Evolutionary conservation across 768 basidiomycete species (phyloP).

Genomic region (Dendrothele bispora): DNA sequence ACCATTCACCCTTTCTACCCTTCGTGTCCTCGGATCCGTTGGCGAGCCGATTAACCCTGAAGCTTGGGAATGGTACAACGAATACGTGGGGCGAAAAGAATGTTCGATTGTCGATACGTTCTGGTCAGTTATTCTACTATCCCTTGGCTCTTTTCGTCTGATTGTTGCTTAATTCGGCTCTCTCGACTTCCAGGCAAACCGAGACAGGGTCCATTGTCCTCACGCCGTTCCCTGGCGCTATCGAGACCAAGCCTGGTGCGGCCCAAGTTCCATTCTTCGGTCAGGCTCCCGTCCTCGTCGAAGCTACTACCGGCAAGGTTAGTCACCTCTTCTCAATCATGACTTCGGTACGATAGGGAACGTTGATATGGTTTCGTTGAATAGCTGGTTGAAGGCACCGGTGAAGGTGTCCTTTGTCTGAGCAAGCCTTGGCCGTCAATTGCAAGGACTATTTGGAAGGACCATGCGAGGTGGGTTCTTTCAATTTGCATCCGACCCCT

Average conservation of each 20-base stretch:
- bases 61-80: conserved; percentile 99
- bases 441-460: conserved; percentile 87
- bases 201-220: conserved; percentile 97
- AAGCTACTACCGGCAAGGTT: conserved; percentile 75
- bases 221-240: conserved; percentile 94
- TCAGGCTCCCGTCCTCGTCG: conserved; percentile 84
- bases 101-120: conserved; percentile 95
- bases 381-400: conserved; percentile 59
- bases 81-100: conserved; percentile 83
- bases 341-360: neutral
- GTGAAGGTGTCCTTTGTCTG: conserved; percentile 87
- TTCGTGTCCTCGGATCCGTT: conserved; percentile 89
- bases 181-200: conserved; percentile 70
- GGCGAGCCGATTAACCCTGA: conserved; percentile 99
- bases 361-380: neutral
- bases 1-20: conserved; percentile 72
- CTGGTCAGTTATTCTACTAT: conserved; percentile 48
- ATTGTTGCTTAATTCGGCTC: conserved; percentile 7
- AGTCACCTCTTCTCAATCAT: too few species aligned
- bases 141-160: conserved; percentile 15
- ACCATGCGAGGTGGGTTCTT: conserved; percentile 85
- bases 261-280: conserved; percentile 99
- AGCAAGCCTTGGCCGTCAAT: conserved; percentile 93
- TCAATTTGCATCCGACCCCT: conserved; percentile 17
- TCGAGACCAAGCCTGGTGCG: conserved; percentile 93